These are phyloP conservation scores for Diaporthe citriasiana DNA, from an alignment of 2,329 filamentous ascomycete species.

Conservation along the genomic window DNA sequence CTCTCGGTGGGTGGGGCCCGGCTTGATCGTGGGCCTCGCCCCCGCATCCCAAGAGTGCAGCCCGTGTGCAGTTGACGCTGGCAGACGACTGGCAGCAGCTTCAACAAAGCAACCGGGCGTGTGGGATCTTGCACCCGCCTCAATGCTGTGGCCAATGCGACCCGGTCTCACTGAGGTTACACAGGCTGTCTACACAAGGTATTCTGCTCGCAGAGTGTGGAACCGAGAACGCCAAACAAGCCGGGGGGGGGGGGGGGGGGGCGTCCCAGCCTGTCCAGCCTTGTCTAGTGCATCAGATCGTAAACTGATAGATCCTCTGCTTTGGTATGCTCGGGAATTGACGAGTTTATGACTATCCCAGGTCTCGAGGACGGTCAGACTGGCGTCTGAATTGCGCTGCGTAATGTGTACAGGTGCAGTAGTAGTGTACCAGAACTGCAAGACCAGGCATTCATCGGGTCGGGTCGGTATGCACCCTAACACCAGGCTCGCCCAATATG, in stretches of 20 bases:
- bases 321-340: conserved; percentile 5
- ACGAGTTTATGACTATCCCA: conserved; percentile 16
- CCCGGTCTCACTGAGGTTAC: conserved; percentile 27
- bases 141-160: conserved; percentile 32
- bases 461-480: conserved; percentile 17
- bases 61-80: conserved; percentile 27
- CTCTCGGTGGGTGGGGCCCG: conserved; percentile 35
- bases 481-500: conserved; percentile 2
- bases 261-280: conserved; percentile 14
- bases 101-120: conserved; percentile 30
- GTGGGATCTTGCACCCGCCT: conserved; percentile 4
- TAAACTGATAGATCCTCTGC: conserved; percentile 37
- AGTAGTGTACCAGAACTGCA: background rate
- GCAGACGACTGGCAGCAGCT: conserved; percentile 25
- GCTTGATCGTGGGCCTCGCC: conserved; percentile 37
- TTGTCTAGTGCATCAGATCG: conserved; percentile 39
- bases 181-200: conserved; percentile 29
- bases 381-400: background rate
- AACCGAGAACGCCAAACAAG: conserved; percentile 25
- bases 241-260: background rate
- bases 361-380: background rate
- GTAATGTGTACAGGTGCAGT: conserved; percentile 5
- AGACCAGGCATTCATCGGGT: conserved; percentile 9
- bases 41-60: conserved; percentile 36
- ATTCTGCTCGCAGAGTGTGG: conserved; percentile 34